Base-by-base conservation (phyloP, 2,329 filamentous ascomycete species). In the Fusarium sp. region DNA sequence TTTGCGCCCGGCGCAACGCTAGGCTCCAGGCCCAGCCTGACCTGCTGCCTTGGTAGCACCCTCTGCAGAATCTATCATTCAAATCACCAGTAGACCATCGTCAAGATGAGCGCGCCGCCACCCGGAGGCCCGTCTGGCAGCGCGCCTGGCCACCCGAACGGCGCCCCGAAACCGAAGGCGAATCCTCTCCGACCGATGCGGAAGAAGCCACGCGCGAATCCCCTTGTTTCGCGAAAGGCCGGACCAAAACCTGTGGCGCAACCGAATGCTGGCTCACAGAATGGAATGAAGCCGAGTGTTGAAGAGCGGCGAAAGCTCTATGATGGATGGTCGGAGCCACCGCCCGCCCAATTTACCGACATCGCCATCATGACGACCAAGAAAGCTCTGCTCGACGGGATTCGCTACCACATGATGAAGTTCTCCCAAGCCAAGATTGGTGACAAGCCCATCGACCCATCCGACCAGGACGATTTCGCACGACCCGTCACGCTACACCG, bases 401-500 rank as follows among this genome's bases (percentile, higher is more conserved):
- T 97, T 64, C 91, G 95, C 53, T 90, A 93, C 75, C 96, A 99
- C 77, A 87, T 97, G 68, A 94, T 97, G 84, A 90, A 92, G 72
- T 89, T 99, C 72, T 77, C 81, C 62, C 85, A 91, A 67, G 83
- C 86, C 56, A 89, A 89, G 73, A 74, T 80, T 9, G 78, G 77
- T 18, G 83, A 83, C 67, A 90, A 91, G 72, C 86, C 89, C 31
- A 77, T 93, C 65, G 90, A 98, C 75, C 87, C 88, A 2, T 84
- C 83, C 25, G 82, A 90, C 72, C 90, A 95, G 71, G 84, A 89
- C 6, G 89, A 96, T 56, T 99, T 98, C 77, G 91, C 92, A 16
- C 89, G 93, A 27, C 96, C 96, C 0, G 92, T 98, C 31, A 90
- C 93, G 36, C 83, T 99, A 36, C 94, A 98, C 77, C 90, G 96